Base-by-base conservation (phyloP, 495 filamentous ascomycete species). In the Cercophora scortea region DNA sequence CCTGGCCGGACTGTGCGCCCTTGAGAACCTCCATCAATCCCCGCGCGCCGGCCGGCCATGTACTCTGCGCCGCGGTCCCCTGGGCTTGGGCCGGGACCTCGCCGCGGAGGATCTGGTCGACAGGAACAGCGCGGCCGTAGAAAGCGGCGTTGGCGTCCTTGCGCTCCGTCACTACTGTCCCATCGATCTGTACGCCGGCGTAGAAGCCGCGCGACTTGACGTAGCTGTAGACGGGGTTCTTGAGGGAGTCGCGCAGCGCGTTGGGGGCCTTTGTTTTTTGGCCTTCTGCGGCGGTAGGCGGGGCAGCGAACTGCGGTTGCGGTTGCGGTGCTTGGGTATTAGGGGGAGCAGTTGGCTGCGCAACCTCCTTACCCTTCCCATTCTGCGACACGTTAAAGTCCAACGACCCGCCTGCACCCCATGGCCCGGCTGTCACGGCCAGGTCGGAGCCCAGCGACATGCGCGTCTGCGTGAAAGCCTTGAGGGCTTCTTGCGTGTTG, bases 181-280 rank as follows among this genome's bases (percentile, higher is more conserved):
- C 88, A 58, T 91, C 87, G 42, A 90, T 72, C 51, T 88, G 84
- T 9, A 90, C 75, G 18, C 87, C 87, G 6, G 85, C 87, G 54
- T 89, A 90, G 36, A 91, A 75, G 4, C 88, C 88, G 39, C 87
- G 79, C 55, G 80, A 86, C 69, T 90, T 90, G 71, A 91, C 79
- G 59, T 93, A 93, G 36, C 82, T 88, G 75, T 84, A 91, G 10
- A 90, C 76, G 0, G 88, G 87, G 51, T 65, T 71, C 18, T 60
- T 60, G 49, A 67, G 45, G 17, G 54, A 58, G 15, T 64, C 63
- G n/a, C 58, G 25, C 25, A 25, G 25, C 25, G 25, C 25, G 25
- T 25, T 25, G 25, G 25, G 25, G 25, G 25, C 25, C 25, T 25
- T 25, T 2, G 25, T 2, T 5, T 25, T 25, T 5, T 25, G 25